Percentiles rank a stretch among this genome's conserved stretches.
phyloP scores from a whole-genome alignment of 225 moss, liverwort and hornwort genomes.

The Climacium dendroides region DNA sequence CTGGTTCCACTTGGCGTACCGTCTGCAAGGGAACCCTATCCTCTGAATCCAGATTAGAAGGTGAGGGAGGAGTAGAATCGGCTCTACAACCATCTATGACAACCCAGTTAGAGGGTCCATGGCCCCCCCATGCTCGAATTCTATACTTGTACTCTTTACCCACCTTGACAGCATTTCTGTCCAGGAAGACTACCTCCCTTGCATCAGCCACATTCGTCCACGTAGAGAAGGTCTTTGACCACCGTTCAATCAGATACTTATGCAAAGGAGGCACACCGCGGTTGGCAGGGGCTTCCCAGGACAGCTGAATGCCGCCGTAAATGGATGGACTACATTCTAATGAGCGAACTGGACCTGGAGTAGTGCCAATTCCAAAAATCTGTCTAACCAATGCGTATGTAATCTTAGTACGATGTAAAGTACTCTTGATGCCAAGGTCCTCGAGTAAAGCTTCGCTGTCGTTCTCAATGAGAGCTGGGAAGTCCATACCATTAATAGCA shows the following conservation, averaged over 20 bases:
- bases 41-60: slow-evolving; percentile 4
- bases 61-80: not conserved
- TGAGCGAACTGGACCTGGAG: slow-evolving; percentile 26
- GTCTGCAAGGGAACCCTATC: not conserved
- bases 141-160: slow-evolving; percentile 33
- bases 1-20: slow-evolving; percentile 6
- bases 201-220: slow-evolving; percentile 32
- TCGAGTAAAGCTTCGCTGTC: slow-evolving; percentile 37
- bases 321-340: slow-evolving; percentile 19
- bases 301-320: slow-evolving; percentile 32
- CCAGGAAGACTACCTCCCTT: slow-evolving; percentile 20
- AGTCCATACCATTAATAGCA: slow-evolving; percentile 50
- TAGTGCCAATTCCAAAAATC: slow-evolving; percentile 36
- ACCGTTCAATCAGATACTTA: slow-evolving; percentile 37
- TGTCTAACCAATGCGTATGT: slow-evolving; percentile 44
- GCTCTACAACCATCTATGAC: slow-evolving; percentile 26
- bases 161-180: slow-evolving; percentile 18
- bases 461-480: slow-evolving; percentile 40
- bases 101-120: slow-evolving; percentile 35
- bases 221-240: slow-evolving; percentile 37
- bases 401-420: slow-evolving; percentile 36
- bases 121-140: slow-evolving; percentile 41
- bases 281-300: slow-evolving; percentile 22
- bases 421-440: slow-evolving; percentile 43
- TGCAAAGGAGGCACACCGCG: slow-evolving; percentile 42